Base-by-base conservation (phyloP, 176 grass and related monocot genomes). In the Triticum aestivum region DNA sequence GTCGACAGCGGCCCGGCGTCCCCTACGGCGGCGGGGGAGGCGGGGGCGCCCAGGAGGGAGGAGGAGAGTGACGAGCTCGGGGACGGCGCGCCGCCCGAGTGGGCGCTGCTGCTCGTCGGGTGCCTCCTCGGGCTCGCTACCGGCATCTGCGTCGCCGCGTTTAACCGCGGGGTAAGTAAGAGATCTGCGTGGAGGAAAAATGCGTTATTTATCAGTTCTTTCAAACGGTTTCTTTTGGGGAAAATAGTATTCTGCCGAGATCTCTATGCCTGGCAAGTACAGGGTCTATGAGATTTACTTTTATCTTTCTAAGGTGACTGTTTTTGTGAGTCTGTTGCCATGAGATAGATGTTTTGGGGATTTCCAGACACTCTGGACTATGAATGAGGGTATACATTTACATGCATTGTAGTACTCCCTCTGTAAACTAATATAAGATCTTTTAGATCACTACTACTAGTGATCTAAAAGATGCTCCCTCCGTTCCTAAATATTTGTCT, bases 61-160 rank as follows among this genome's bases (percentile, higher is more conserved):
- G 88, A 92, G 85, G 90, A 95, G 9, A 86, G 80, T 14, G 96
- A 96, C 69, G 92, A 88, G 63, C 88, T 99, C 56, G 90, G 88
- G 1, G 94, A 99, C 11, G 97, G 97, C 5, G 97, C 97, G 34
- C 97, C 97, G 52, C 97, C 97, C n/a, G 97, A 99, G 79, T 99
- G 97, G 97, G 97, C 94, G 39, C 61, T 99, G 51, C 87, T 99
- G 82, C 94, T 99, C 23, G 93, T 99, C 11, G 94, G 97, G 34
- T 99, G 97, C 92, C 89, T 99, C 65, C 97, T 99, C 49, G 94
- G 97, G 18, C 92, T 99, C 34, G 92, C 94, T 38, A 96, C 97
- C 15, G 97, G 92, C 45, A 89, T 99, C 56, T 99, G 85, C 74
- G 94, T 99, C 79, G 97, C 97, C 14, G 90, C 87, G 8, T 99